Conservation (phyloP, 345 rosid genomes). For the Geranium rotundifolium region DNA sequence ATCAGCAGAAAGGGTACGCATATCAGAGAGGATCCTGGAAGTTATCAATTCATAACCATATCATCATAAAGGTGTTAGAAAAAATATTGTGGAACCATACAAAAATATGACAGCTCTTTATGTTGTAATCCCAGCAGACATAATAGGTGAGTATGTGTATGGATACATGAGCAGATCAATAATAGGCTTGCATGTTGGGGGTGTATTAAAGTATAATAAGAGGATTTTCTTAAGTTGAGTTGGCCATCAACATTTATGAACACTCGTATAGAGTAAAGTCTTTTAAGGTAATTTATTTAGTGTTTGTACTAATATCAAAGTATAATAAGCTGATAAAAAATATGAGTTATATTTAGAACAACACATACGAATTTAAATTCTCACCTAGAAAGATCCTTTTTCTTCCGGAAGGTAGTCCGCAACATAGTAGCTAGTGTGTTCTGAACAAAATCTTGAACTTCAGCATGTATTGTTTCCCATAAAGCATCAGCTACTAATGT, state of each 20-base stretch:
- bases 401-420: slow-evolving; percentile 86
- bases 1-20: slow-evolving; percentile 99
- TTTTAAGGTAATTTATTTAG: too few relatives aligned
- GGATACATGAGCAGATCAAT: too few relatives aligned
- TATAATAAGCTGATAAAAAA: too few relatives aligned
- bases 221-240: too few relatives aligned
- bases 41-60: slow-evolving; percentile 5
- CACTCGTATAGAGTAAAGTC: too few relatives aligned
- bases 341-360: too few relatives aligned
- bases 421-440: slow-evolving; percentile 91
- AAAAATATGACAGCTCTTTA: not conserved
- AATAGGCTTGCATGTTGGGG: too few relatives aligned
- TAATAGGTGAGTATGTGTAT: too few relatives aligned
- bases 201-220: too few relatives aligned
- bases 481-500: slow-evolving; percentile 93
- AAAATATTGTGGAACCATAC: not conserved
- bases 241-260: too few relatives aligned
- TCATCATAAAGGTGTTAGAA: not conserved
- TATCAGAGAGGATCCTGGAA: slow-evolving; percentile 96
- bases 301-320: too few relatives aligned
- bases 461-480: slow-evolving; percentile 98
- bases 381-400: slow-evolving; percentile 90
- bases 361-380: slow-evolving; percentile 2
- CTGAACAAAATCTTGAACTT: slow-evolving; percentile 98
- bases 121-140: too few relatives aligned